Conservation (phyloP, 208 protist genomes). For the Leishmania mexicana region DNA sequence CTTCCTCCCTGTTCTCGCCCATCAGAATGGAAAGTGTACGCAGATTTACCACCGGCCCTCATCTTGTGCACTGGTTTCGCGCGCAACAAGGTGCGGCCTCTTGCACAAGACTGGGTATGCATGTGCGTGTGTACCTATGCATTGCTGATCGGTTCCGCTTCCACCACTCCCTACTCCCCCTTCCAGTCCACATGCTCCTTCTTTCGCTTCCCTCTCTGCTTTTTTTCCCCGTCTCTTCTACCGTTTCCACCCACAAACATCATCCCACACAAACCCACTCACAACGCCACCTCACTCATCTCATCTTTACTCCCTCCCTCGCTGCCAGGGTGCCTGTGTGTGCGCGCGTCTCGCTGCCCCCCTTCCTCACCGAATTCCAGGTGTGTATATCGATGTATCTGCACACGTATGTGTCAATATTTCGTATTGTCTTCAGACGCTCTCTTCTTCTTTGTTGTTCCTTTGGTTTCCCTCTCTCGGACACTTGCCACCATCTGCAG, state of each 20-base stretch:
- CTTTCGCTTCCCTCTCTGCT: not conserved
- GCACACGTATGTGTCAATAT: not conserved
- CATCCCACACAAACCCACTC: not conserved
- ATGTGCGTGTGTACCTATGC: not conserved
- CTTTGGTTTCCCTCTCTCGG: not conserved
- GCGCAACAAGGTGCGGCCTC: not conserved
- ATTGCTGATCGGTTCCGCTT: not conserved
- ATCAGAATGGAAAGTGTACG: not conserved
- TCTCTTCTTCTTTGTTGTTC: not conserved
- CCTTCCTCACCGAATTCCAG: not conserved
- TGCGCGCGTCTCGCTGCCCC: not conserved
- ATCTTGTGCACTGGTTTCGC: not conserved
- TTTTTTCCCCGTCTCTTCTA: not conserved
- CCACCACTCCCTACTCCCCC: not conserved
- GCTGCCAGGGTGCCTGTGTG: not conserved
- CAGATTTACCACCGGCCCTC: not conserved
- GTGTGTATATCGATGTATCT: not conserved
- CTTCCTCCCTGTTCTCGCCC: not conserved
- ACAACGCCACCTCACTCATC: not conserved
- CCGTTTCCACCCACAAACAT: not conserved
- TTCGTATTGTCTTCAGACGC: not conserved
- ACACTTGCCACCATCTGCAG: not conserved
- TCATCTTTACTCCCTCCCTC: not conserved
- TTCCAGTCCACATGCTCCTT: not conserved
- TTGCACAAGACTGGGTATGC: slow-evolving; percentile 1